These are phyloP conservation scores for Wickerhamiella alocasiicola DNA, from an alignment of 805 yeast species.

Conservation along the genomic window DNA sequence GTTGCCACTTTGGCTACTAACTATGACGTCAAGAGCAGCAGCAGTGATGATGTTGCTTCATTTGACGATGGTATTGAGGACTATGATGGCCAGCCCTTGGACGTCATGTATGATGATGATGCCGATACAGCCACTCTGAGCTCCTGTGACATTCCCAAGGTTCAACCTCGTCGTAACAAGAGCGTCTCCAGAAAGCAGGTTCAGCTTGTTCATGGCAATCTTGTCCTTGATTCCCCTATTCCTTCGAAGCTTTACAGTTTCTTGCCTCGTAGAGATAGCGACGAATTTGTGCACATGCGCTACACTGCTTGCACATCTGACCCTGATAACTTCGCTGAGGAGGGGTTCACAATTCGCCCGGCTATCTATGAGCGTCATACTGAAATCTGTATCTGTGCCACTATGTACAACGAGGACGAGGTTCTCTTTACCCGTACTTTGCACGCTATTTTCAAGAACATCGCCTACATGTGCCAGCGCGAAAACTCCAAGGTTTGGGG, in stretches of 20 bases:
- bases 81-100: conserved; percentile 13
- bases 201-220: conserved; percentile 62
- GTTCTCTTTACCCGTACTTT: conserved; percentile 79
- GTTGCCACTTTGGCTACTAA: conserved; percentile 9
- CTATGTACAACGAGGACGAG: conserved; percentile 97
- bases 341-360: conserved; percentile 79
- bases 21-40: conserved; percentile 1
- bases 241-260: conserved; percentile 80
- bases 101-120: conserved; percentile 1
- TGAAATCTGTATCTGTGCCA: conserved; percentile 80
- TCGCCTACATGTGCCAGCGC: conserved; percentile 76
- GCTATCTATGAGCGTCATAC: conserved; percentile 82
- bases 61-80: conserved; percentile 11
- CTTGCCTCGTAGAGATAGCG: conserved; percentile 75
- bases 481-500: conserved; percentile 86
- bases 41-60: neutral
- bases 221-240: conserved; percentile 86
- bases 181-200: conserved; percentile 61
- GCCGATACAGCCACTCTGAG: conserved; percentile 11
- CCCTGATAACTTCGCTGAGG: conserved; percentile 68
- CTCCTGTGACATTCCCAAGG: conserved; percentile 15
- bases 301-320: conserved; percentile 94
- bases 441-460: conserved; percentile 87
- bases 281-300: conserved; percentile 91
- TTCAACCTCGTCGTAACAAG: conserved; percentile 51